Conservation (phyloP, 305 asterid species). For the Coffea humblotiana region DNA sequence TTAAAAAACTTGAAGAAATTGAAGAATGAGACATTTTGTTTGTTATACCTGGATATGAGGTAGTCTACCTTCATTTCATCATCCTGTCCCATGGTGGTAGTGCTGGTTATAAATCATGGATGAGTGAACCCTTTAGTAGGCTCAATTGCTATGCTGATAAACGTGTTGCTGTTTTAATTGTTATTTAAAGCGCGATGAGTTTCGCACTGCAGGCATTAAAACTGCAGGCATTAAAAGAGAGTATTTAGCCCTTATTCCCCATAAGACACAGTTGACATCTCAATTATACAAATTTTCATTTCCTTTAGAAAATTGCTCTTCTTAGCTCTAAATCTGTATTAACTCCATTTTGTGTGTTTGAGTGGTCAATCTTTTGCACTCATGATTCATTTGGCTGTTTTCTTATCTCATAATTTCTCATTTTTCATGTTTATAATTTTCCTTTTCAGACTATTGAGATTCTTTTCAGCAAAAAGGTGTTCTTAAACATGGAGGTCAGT, state of each 20-base stretch:
- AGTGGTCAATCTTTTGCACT: neutral
- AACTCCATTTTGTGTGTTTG: neutral
- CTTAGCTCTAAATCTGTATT: neutral
- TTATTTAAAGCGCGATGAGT: neutral
- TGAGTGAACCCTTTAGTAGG: neutral
- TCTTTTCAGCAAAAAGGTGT: slow-evolving; percentile 77
- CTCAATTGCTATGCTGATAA: neutral
- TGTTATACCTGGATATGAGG: neutral
- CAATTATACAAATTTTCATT: too few relatives aligned
- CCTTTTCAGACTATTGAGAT: slow-evolving; percentile 82
- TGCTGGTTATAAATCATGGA: neutral
- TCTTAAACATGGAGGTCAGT: slow-evolving; percentile 88
- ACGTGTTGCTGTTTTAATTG: neutral
- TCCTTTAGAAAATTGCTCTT: neutral
- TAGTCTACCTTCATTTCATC: neutral
- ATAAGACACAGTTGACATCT: neutral
- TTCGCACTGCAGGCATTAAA: neutral
- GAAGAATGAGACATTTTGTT: neutral
- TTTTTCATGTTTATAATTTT: slow-evolving; percentile 8
- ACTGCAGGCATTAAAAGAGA: neutral
- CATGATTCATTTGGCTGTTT: neutral
- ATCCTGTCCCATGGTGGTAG: neutral
- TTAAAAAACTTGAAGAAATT: neutral
- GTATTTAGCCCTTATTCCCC: neutral
- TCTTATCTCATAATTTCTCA: neutral